Evolutionary conservation across 805 yeast genomes (phyloP).

Genomic region (Clavispora vitiphila): DNA sequence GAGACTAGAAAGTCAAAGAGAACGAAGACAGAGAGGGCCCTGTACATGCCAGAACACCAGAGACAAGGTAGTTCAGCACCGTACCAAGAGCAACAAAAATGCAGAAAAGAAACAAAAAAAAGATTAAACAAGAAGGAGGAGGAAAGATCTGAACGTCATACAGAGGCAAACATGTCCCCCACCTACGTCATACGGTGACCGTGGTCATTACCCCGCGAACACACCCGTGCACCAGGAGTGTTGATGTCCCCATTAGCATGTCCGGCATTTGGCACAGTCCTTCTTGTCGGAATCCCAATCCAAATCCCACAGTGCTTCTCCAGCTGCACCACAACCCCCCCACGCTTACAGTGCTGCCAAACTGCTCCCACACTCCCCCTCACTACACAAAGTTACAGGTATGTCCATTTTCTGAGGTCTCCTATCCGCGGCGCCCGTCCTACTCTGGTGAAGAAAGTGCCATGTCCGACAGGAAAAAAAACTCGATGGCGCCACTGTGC

Average conservation of each 20-base stretch:
- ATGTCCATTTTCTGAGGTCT: neutral
- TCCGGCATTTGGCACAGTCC: neutral
- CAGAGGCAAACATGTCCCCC: no score
- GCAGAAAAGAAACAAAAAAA: no score
- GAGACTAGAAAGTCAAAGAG: no score
- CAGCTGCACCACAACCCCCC: neutral
- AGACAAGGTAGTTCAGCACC: no score
- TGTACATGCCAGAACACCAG: no score
- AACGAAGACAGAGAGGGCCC: no score
- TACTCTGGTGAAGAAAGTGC: neutral
- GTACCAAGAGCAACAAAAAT: no score
- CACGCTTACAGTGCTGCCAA: neutral
- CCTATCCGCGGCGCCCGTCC: neutral
- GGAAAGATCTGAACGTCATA: no score
- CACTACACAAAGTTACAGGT: neutral
- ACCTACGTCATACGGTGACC: no score
- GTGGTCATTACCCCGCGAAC: neutral
- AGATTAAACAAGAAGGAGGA: no score
- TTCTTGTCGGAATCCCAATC: neutral
- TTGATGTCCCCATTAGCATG: neutral
- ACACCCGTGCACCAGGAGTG: conserved; percentile 1
- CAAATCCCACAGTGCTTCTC: neutral
- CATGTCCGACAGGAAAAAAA: neutral
- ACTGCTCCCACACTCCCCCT: neutral
- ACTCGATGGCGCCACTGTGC: neutral